Evolutionary conservation across 2,329 filamentous ascomycete species (phyloP), one percentile per base, ranked within the genome.

Genomic region (Scleromitrula shiraiana): DNA sequence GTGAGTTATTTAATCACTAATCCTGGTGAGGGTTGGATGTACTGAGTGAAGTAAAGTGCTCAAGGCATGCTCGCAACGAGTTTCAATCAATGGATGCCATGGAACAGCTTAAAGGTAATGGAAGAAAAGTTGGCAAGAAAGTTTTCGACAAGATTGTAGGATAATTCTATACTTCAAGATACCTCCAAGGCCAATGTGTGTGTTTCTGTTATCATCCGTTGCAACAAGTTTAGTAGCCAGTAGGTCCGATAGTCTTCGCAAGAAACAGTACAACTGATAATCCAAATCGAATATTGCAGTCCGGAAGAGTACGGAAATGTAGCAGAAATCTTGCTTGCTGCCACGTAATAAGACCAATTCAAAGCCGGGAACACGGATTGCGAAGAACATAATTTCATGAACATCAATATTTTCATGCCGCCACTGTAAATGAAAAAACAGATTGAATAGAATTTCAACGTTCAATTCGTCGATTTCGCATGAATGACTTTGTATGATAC

Each of bases 21-120:
- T 24, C 89, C 89, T 65, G 73, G 88, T 56, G 63, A 73, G 7
- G 77, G 82, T 55, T 88, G 84, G 60, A 82, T 88, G 49, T 63
- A 67, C 1, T 81, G 79, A 29, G 82, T 88, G 7, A 70, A 75
- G 41, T 70, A 75, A 35, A 77, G 81, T 19, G 80, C 82, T 0
- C 64, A 67, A 45, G 74, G 72, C 4, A 71, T 82, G 1, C 74
- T 82, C 1, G 74, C 79, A 1, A 73, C 49, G 17, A 50, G 75
- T 36, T 64, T 69, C 22, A 65, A 69, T 54, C 12, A 68, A 72
- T 40, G 60, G 73, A 39, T 67, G 70, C 39, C 68, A 70, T 46
- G 65, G 65, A 19, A 81, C 84, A n/a, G n/a, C n/a, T n/a, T n/a
- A n/a, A n/a, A n/a, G n/a, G n/a, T n/a, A n/a, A n/a, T n/a, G n/a